These are phyloP conservation scores for Aquilaria malaccensis DNA, from an alignment of 345 rosid species.

Conservation along the genomic window DNA sequence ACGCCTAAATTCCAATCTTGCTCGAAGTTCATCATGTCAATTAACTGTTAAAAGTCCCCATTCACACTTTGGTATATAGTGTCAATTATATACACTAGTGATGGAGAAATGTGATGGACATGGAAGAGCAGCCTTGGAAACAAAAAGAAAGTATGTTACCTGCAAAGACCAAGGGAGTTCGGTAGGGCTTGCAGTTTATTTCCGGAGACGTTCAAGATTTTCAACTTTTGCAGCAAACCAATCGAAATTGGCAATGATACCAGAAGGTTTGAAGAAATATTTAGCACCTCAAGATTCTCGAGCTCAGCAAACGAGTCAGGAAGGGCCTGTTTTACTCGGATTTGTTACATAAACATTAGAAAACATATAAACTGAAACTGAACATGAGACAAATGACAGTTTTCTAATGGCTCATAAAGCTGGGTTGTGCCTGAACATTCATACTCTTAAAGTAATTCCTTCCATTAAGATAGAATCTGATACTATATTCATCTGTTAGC, in stretches of 20 bases:
- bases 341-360: neutral
- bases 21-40: too few species aligned
- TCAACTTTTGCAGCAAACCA: slow-evolving; percentile 59
- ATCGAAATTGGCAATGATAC: slow-evolving; percentile 65
- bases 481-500: too few species aligned
- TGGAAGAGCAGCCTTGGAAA: neutral
- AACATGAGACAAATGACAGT: neutral
- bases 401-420: too few species aligned
- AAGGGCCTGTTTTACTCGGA: slow-evolving; percentile 39
- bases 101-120: too few species aligned
- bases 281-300: slow-evolving; percentile 64
- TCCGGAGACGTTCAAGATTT: slow-evolving; percentile 52
- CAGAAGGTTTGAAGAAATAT: slow-evolving; percentile 60
- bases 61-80: too few species aligned
- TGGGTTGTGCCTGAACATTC: too few species aligned
- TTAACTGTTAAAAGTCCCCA: too few species aligned
- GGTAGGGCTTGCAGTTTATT: slow-evolving; percentile 80
- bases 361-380: neutral
- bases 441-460: too few species aligned
- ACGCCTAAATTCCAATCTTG: too few species aligned
- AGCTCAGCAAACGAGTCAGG: slow-evolving; percentile 82
- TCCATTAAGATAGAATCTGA: too few species aligned
- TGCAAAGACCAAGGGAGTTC: slow-evolving; percentile 64
- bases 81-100: too few species aligned
- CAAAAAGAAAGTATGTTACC: slow-evolving; percentile 20